These are phyloP conservation scores for Alnus rubra DNA, from an alignment of 306 rosid species.

Conservation along the genomic window DNA sequence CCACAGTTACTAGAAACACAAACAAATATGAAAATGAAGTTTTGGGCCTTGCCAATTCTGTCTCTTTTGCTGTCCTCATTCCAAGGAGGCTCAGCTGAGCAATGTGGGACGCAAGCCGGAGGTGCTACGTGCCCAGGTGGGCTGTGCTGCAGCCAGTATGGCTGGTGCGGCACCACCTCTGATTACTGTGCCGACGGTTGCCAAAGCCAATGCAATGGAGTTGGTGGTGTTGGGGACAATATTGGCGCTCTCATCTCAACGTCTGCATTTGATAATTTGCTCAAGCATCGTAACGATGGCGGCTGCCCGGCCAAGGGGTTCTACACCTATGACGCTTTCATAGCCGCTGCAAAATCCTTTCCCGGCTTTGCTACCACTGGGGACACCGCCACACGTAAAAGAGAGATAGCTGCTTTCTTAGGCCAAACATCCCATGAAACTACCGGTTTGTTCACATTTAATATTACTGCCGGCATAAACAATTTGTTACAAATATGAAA, in stretches of 20 bases:
- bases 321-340: conserved; percentile 54
- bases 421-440: conserved; percentile 82
- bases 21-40: background rate
- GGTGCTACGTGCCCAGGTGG: conserved; percentile 44
- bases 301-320: conserved; percentile 40
- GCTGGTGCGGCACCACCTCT: conserved; percentile 44
- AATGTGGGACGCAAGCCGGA: conserved; percentile 53
- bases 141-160: conserved; percentile 50
- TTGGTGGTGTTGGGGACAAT: conserved; percentile 26
- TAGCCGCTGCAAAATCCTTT: conserved; percentile 48
- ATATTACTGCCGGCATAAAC: background rate
- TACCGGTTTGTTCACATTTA: conserved; percentile 27
- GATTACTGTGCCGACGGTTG: conserved; percentile 34
- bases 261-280: conserved; percentile 40
- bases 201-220: conserved; percentile 45
- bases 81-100: conserved; percentile 34
- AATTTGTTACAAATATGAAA: background rate
- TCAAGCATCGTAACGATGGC: conserved; percentile 52
- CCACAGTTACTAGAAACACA: background rate
- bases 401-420: conserved; percentile 71
- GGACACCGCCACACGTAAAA: conserved; percentile 42
- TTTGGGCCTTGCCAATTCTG: background rate
- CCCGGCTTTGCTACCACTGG: conserved; percentile 55
- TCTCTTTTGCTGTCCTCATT: background rate
- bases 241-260: conserved; percentile 27